A percentile compares a stretch with the other conserved stretches of the same genome.
These are phyloP conservation scores for Gracilaria gracilis DNA, from an alignment of 23 red algal species.

Conservation along the genomic window DNA sequence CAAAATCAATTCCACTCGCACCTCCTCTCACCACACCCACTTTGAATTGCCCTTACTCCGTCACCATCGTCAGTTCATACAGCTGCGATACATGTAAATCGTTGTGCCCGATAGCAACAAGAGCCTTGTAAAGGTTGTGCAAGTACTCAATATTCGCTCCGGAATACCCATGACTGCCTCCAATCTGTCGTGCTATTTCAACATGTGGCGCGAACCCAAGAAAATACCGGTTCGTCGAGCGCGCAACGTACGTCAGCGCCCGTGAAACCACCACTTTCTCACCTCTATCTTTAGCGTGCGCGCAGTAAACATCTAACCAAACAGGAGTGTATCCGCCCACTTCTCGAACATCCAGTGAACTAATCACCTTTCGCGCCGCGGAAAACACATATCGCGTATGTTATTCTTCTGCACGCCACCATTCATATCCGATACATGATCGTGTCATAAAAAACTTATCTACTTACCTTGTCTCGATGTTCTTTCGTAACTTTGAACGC, in stretches of 20 bases:
- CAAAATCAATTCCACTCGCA: no score
- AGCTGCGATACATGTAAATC: slow-evolving; percentile 34
- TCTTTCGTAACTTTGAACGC: slow-evolving; percentile 22
- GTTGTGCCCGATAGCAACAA: not conserved
- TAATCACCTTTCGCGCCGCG: slow-evolving; percentile 24
- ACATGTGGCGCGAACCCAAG: slow-evolving; percentile 26
- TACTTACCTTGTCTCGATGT: slow-evolving; percentile 44
- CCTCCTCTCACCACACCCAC: not conserved
- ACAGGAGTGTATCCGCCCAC: slow-evolving; percentile 14
- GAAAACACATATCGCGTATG: no score
- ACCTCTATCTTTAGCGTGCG: not conserved
- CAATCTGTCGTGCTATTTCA: slow-evolving; percentile 21
- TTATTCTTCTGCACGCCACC: not conserved
- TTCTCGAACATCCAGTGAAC: slow-evolving; percentile 20
- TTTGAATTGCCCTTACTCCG: not conserved
- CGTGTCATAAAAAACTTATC: no score
- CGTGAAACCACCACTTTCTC: not conserved
- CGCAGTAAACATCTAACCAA: slow-evolving; percentile 20
- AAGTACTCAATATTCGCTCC: slow-evolving; percentile 48
- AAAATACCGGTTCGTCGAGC: not conserved
- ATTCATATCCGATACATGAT: no score
- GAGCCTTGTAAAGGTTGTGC: slow-evolving; percentile 8
- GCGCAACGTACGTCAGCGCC: slow-evolving; percentile 30
- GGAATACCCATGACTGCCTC: not conserved
- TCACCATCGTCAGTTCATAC: not conserved